Conservation (phyloP, 225 moss, liverwort and hornwort species). For the Physcomitrellopsis africana region DNA sequence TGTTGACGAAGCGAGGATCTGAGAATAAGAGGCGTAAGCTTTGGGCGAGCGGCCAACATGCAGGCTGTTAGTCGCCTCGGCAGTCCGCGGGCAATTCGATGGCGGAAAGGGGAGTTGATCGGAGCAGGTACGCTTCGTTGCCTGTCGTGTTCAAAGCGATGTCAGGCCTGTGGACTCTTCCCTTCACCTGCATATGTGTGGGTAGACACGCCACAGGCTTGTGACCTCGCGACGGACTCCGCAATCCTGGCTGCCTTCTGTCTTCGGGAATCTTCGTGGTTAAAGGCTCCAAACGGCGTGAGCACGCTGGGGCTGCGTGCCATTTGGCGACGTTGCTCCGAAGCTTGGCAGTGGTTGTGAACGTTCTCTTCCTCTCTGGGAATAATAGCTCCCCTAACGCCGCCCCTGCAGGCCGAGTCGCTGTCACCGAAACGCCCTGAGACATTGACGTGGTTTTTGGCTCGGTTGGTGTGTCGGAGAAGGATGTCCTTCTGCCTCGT, state of each 20-base stretch:
- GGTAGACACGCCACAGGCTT: no score
- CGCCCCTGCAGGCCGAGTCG: neutral
- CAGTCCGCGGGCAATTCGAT: constrained; percentile 87
- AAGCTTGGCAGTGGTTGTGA: neutral
- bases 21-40: neutral
- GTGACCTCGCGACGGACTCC: neutral
- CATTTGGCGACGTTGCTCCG: neutral
- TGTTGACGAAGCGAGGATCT: constrained; percentile 1
- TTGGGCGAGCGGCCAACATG: constrained; percentile 44
- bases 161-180: neutral
- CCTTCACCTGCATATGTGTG: neutral
- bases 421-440: neutral
- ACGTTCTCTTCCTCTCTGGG: no score
- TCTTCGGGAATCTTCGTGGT: neutral
- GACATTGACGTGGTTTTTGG: neutral
- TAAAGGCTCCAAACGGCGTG: neutral
- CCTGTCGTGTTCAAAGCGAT: neutral
- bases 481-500: neutral
- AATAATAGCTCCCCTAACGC: neutral
- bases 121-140: constrained; percentile 55
- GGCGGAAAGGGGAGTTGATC: constrained; percentile 98
- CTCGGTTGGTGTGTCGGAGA: neutral
- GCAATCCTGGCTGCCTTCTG: neutral
- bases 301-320: neutral
- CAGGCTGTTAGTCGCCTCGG: constrained; percentile 54